Percentiles rank a stretch among this genome's conserved stretches.
Evolutionary conservation across 2,329 filamentous ascomycete species (phyloP).

Genomic region (Colletotrichum higginsianum): DNA sequence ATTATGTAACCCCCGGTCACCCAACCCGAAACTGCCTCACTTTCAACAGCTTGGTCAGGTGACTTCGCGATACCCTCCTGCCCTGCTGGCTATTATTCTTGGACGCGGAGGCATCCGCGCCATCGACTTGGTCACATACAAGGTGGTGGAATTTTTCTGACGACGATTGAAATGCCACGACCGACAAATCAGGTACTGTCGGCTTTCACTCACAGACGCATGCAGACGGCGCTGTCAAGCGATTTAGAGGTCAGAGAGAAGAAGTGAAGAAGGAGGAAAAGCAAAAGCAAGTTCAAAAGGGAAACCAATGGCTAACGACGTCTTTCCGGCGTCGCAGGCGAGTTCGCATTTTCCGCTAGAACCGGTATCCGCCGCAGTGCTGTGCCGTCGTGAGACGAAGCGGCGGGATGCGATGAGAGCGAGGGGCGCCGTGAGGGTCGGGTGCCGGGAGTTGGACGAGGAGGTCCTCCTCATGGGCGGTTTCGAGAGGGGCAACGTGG

Average conservation of each 20-base stretch:
- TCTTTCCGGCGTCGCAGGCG: slow-evolving; percentile 54
- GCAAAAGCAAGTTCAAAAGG: not conserved
- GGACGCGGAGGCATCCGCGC: not conserved
- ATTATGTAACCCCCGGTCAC: slow-evolving; percentile 13
- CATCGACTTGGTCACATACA: not conserved
- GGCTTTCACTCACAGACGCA: not conserved
- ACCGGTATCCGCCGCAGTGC: slow-evolving; percentile 61
- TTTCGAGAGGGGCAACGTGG: slow-evolving; percentile 65
- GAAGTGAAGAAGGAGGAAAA: not conserved
- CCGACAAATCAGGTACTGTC: not conserved
- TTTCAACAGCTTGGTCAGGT: slow-evolving; percentile 23
- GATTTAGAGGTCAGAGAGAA: not conserved
- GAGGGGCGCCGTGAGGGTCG: slow-evolving; percentile 56
- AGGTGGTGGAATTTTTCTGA: too few relatives aligned
- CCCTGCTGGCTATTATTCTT: not conserved
- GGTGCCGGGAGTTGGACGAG: slow-evolving; percentile 65
- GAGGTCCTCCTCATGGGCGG: slow-evolving; percentile 63
- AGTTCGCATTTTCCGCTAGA: slow-evolving; percentile 61
- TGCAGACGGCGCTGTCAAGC: slow-evolving; percentile 5
- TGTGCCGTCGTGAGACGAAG: slow-evolving; percentile 57
- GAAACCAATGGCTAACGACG: not conserved
- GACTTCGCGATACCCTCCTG: slow-evolving; percentile 11
- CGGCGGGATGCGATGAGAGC: slow-evolving; percentile 51
- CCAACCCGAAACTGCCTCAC: not conserved
- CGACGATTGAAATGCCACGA: not conserved